Evolutionary conservation across 495 filamentous ascomycete species (phyloP).

Genomic region (Aspergillus asperescens): DNA sequence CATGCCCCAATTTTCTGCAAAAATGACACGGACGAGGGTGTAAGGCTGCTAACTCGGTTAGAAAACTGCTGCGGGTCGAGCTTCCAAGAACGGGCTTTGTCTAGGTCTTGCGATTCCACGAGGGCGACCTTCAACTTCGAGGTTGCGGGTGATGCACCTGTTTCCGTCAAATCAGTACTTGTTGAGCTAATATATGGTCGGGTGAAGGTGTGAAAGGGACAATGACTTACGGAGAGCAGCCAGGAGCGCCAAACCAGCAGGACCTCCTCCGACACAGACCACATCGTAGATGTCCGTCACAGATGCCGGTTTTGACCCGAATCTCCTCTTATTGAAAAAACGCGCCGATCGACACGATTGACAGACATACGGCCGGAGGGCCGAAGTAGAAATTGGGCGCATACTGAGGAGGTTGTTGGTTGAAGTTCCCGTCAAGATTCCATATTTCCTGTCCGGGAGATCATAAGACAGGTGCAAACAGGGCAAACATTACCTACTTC

Average conservation of each 20-base stretch:
- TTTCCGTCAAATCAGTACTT: constrained; percentile 1
- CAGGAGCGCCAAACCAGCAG: constrained; percentile 83
- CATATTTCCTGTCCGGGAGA: constrained; percentile 1
- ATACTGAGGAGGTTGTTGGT: constrained; percentile 24
- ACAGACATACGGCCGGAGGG: constrained; percentile 39
- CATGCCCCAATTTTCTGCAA: constrained; percentile 78
- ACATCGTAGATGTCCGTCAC: constrained; percentile 73
- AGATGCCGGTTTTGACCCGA: constrained; percentile 24
- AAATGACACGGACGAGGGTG: constrained; percentile 71
- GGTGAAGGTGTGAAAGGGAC: background rate
- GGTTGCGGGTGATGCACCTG: constrained; percentile 65
- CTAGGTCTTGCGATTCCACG: constrained; percentile 81
- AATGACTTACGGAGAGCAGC: constrained; percentile 70
- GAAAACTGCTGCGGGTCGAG: constrained; percentile 69
- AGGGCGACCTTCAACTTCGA: constrained; percentile 77
- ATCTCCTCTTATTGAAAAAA: constrained; percentile 25
- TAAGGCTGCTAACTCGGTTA: constrained; percentile 91
- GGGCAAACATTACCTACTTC: constrained; percentile 20
- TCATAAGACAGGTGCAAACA: constrained; percentile 21
- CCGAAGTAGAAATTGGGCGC: constrained; percentile 31
- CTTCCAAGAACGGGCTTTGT: constrained; percentile 56
- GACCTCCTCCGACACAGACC: constrained; percentile 94
- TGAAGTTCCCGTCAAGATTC: background rate
- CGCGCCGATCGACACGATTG: constrained; percentile 36
- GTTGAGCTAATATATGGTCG: background rate